Evolutionary conservation across 345 rosid species (phyloP).

Genomic region (Citrus glauca): DNA sequence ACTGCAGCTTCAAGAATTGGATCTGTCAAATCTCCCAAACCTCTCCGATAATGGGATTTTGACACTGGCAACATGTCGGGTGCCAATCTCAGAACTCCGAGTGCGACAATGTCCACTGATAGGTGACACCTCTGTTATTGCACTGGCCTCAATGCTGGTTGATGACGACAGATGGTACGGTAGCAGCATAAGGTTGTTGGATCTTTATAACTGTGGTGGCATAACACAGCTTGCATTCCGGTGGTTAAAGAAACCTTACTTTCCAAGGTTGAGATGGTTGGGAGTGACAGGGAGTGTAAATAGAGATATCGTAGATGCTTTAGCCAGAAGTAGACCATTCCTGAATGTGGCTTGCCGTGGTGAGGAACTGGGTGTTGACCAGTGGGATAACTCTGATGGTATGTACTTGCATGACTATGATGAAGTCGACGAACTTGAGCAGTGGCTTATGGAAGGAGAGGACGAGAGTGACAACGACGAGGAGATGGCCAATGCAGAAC

Average conservation of each 20-base stretch:
- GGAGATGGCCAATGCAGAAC: constrained; percentile 25
- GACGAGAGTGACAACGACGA: constrained; percentile 26
- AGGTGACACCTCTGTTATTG: constrained; percentile 80
- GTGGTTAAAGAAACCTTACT: constrained; percentile 87
- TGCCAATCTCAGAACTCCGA: constrained; percentile 65
- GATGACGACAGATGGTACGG: constrained; percentile 65
- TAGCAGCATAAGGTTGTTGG: constrained; percentile 55
- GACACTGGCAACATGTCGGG: constrained; percentile 54
- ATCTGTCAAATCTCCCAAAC: constrained; percentile 73
- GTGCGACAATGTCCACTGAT: constrained; percentile 84
- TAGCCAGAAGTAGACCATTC: constrained; percentile 70
- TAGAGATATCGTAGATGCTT: constrained; percentile 75
- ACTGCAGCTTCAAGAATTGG: constrained; percentile 61
- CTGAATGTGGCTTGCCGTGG: constrained; percentile 63
- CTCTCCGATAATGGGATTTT: constrained; percentile 70
- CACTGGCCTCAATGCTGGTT: constrained; percentile 78
- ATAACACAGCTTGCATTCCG: constrained; percentile 69
- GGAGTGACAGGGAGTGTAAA: constrained; percentile 79
- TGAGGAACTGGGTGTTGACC: constrained; percentile 73
- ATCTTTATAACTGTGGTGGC: constrained; percentile 75
- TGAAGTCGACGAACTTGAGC: constrained; percentile 54
- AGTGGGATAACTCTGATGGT: constrained; percentile 51
- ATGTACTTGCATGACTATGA: constrained; percentile 41
- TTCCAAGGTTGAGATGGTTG: constrained; percentile 83
- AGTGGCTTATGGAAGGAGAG: constrained; percentile 46